Conservation (phyloP, 1,284 basidiomycete species). For the Volvariella volvacea region DNA sequence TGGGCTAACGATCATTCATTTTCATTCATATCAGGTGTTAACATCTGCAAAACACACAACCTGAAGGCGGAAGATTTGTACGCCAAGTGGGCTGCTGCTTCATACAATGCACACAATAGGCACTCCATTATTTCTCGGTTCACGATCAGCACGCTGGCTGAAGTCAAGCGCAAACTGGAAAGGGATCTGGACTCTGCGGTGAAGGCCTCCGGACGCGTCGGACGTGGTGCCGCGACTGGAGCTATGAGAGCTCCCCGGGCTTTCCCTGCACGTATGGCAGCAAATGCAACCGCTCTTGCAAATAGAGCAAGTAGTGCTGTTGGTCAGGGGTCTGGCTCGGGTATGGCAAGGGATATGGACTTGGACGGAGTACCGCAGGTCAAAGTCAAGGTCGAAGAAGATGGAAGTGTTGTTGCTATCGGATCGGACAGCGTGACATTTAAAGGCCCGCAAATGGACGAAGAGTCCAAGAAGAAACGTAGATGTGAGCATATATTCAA, state of each 20-base stretch:
- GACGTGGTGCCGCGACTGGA: too few species aligned
- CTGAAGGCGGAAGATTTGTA: slow-evolving; percentile 49
- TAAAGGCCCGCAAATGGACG: slow-evolving; percentile 36
- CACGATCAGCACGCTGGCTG: slow-evolving; percentile 16
- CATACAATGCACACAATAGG: slow-evolving; percentile 11
- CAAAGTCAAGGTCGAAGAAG: slow-evolving; percentile 3
- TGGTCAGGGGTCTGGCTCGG: too few species aligned
- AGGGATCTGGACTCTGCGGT: too few species aligned
- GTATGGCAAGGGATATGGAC: too few species aligned
- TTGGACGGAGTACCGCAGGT: slow-evolving; percentile 12
- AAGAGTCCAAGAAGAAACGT: slow-evolving; percentile 34
- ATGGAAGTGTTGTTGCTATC: background rate
- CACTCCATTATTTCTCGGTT: slow-evolving; percentile 36
- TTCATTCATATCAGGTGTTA: slow-evolving; percentile 37
- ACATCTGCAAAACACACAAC: slow-evolving; percentile 61
- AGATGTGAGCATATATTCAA: slow-evolving; percentile 40
- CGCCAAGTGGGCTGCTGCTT: slow-evolving; percentile 66
- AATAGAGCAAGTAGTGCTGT: slow-evolving; percentile 11
- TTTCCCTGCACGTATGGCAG: too few species aligned
- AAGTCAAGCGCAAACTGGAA: too few species aligned
- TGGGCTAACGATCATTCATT: slow-evolving; percentile 1
- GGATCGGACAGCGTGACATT: slow-evolving; percentile 40
- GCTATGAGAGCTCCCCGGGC: too few species aligned
- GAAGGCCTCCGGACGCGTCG: too few species aligned
- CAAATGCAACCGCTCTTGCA: too few species aligned